Evolutionary conservation across 192 early-diverging fungal species (phyloP).

Genomic region (Linnemannia exigua): DNA sequence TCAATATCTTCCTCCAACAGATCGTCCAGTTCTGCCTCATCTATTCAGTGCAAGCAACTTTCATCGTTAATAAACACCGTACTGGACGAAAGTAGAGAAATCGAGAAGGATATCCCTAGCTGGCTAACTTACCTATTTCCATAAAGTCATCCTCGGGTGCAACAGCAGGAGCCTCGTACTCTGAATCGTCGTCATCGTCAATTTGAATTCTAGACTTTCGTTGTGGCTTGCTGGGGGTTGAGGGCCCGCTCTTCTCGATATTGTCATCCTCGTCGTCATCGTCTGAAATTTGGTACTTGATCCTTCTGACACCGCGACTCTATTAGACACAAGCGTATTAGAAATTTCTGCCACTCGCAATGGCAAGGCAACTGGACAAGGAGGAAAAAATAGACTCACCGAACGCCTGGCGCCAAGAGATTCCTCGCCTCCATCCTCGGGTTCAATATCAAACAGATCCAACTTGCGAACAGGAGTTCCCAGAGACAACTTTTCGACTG

Average conservation of each 20-base stretch:
- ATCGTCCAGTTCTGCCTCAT: conserved; percentile 18
- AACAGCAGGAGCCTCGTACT: conserved; percentile 40
- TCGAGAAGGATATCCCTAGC: neutral
- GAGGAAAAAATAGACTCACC: neutral
- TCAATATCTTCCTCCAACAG: conserved; percentile 31
- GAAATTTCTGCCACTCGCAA: neutral
- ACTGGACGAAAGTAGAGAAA: neutral
- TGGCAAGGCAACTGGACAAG: neutral
- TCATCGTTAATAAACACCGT: neutral
- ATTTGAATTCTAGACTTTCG: conserved; percentile 17
- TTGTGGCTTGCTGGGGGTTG: conserved; percentile 11
- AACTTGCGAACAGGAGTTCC: conserved; percentile 23
- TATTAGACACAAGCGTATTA: neutral
- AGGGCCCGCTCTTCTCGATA: neutral
- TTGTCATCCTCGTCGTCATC: conserved; percentile 35
- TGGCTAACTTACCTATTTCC: conserved; percentile 38
- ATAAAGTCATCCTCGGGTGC: conserved; percentile 52
- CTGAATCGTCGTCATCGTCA: conserved; percentile 46
- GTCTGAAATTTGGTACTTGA: conserved; percentile 41
- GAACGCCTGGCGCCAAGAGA: conserved; percentile 24
- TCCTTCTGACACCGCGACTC: conserved; percentile 38
- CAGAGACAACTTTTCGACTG: conserved; percentile 40
- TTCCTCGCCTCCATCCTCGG: conserved; percentile 8
- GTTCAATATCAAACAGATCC: conserved; percentile 3
- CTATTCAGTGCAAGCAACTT: neutral